Evolutionary conservation across 2,329 filamentous ascomycete species (phyloP).

Genomic region (Blastomyces silverae): DNA sequence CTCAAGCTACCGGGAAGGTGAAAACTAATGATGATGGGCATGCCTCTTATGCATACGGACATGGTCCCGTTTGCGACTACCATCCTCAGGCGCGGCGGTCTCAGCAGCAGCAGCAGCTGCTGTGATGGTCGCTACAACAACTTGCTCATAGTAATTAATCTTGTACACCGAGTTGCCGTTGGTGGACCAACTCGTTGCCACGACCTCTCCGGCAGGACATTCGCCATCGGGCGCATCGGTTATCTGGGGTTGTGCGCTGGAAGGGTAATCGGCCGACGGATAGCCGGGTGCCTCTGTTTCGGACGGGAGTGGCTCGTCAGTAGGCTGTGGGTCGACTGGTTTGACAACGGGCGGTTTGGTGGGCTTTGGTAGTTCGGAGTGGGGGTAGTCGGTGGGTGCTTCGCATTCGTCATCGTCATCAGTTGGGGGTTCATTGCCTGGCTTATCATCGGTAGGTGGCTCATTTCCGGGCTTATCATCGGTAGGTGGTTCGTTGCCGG

Average conservation of each 20-base stretch:
- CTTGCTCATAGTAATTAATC: not conserved
- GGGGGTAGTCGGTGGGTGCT: not conserved
- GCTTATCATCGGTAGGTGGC: not conserved
- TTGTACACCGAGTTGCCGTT: slow-evolving; percentile 3
- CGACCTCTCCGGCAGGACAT: not conserved
- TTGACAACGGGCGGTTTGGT: not conserved
- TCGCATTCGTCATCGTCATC: not conserved
- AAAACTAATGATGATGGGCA: not conserved
- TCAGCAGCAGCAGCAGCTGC: not conserved
- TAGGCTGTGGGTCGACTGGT: not conserved
- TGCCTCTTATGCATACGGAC: not conserved
- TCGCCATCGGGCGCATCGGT: not conserved
- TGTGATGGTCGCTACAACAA: not conserved
- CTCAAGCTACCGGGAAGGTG: not conserved
- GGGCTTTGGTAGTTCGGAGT: not conserved
- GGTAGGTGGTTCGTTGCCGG: not conserved
- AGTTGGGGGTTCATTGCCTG: not conserved
- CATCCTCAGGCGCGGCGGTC: not conserved
- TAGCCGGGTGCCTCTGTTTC: not conserved
- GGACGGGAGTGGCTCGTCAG: not conserved
- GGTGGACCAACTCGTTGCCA: slow-evolving; percentile 1
- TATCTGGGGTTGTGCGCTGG: not conserved
- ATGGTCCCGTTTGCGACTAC: not conserved
- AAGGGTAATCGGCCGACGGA: not conserved
- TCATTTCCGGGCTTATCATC: not conserved